Evolutionary conservation across 148 eudicot genomes (phyloP).

Genomic region (Tetragonia tetragonoides): DNA sequence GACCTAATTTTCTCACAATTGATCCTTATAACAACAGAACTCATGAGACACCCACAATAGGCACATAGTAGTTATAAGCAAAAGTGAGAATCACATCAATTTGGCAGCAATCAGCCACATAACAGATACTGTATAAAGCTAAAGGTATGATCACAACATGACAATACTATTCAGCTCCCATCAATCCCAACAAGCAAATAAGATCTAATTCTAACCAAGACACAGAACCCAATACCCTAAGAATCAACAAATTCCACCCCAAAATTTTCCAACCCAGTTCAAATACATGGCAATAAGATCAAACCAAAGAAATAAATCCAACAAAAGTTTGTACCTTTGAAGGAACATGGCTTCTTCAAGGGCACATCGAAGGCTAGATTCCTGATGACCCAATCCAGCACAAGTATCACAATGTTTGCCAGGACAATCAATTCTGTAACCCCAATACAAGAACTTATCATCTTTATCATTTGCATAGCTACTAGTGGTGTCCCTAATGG

Average conservation of each 20-base stretch:
- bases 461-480: background rate
- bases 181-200: background rate
- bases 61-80: background rate
- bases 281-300: constrained; percentile 5
- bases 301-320: background rate
- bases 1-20: background rate
- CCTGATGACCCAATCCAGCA: constrained; percentile 93
- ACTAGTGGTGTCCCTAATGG: background rate
- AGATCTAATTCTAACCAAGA: background rate
- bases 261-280: constrained; percentile 4
- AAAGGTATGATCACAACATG: background rate
- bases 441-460: constrained; percentile 81
- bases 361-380: constrained; percentile 95
- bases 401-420: constrained; percentile 87
- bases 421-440: constrained; percentile 77
- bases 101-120: background rate
- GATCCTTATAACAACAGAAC: background rate
- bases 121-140: background rate
- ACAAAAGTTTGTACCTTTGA: constrained; percentile 45
- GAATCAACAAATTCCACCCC: background rate
- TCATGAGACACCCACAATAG: background rate
- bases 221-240: background rate
- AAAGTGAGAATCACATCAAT: background rate
- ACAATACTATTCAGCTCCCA: constrained; percentile 5
- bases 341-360: constrained; percentile 91